Conservation (phyloP, 2,329 filamentous ascomycete species). For the Aspergillus hortae region DNA sequence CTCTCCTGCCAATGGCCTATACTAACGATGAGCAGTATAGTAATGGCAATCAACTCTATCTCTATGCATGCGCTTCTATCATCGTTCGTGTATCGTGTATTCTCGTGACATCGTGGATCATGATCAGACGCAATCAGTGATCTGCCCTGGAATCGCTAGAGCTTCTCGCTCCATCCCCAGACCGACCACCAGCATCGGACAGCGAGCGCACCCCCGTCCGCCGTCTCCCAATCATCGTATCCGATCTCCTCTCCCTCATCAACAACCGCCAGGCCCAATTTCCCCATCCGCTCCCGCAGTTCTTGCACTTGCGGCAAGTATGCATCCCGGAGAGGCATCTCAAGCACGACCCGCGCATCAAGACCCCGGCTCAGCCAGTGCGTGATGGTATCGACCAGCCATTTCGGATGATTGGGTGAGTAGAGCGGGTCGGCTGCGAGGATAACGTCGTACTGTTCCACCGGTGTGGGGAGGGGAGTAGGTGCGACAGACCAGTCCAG, state of each 20-base stretch:
- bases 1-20: neutral
- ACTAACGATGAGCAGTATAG: neutral
- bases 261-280: slow-evolving; percentile 53
- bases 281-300: slow-evolving; percentile 61
- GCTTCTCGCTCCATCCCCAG: slow-evolving; percentile 42
- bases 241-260: slow-evolving; percentile 45
- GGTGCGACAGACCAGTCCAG: slow-evolving; percentile 64
- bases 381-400: slow-evolving; percentile 68
- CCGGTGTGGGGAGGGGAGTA: slow-evolving; percentile 22
- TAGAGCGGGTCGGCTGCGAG: slow-evolving; percentile 86
- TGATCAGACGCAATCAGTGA: neutral
- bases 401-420: slow-evolving; percentile 72
- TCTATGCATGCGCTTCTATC: slow-evolving; percentile 2
- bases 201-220: slow-evolving; percentile 38
- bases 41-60: slow-evolving; percentile 6
- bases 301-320: slow-evolving; percentile 60
- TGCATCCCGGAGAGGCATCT: slow-evolving; percentile 73
- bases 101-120: slow-evolving; percentile 28
- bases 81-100: slow-evolving; percentile 20
- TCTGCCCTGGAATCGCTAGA: slow-evolving; percentile 15
- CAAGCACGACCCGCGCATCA: slow-evolving; percentile 67
- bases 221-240: slow-evolving; percentile 47
- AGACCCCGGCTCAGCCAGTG: slow-evolving; percentile 59
- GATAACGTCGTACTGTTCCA: slow-evolving; percentile 58
- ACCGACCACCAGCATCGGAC: slow-evolving; percentile 49